These are phyloP conservation scores for Candida wancherniae DNA, from an alignment of 805 yeast species.

Conservation along the genomic window DNA sequence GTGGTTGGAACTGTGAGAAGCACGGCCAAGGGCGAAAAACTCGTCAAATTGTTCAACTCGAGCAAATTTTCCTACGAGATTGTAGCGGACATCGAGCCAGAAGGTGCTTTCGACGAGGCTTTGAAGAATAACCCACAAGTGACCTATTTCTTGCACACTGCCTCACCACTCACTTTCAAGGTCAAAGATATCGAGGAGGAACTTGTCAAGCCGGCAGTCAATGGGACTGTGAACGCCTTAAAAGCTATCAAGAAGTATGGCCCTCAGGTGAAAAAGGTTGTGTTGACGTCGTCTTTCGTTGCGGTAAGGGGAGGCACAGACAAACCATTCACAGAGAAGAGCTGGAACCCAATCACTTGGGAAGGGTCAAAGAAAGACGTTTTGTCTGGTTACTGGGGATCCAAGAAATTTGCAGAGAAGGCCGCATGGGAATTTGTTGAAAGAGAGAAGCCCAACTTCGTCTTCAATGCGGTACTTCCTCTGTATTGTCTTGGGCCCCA, in stretches of 20 bases:
- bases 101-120: slow-evolving; percentile 41
- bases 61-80: slow-evolving; percentile 37
- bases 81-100: slow-evolving; percentile 43
- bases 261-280: slow-evolving; percentile 6
- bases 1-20: slow-evolving; percentile 27
- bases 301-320: slow-evolving; percentile 9
- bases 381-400: slow-evolving; percentile 37
- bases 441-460: slow-evolving; percentile 30
- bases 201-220: slow-evolving; percentile 51
- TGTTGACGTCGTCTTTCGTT: slow-evolving; percentile 10
- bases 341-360: slow-evolving; percentile 54
- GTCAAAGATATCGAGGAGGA: slow-evolving; percentile 44
- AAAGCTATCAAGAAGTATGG: slow-evolving; percentile 9
- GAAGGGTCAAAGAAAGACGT: slow-evolving; percentile 27
- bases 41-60: slow-evolving; percentile 23
- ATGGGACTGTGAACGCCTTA: slow-evolving; percentile 13
- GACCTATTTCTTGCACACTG: slow-evolving; percentile 53
- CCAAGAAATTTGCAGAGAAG: slow-evolving; percentile 32
- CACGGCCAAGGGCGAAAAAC: slow-evolving; percentile 16
- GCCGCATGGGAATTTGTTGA: slow-evolving; percentile 28
- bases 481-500: slow-evolving; percentile 25
- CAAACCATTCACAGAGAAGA: too few species aligned
- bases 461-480: slow-evolving; percentile 29
- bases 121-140: slow-evolving; percentile 47
- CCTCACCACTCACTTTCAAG: slow-evolving; percentile 51